These are phyloP conservation scores for Excoecaria cochinchinensis DNA, from an alignment of 345 rosid species.

Conservation along the genomic window DNA sequence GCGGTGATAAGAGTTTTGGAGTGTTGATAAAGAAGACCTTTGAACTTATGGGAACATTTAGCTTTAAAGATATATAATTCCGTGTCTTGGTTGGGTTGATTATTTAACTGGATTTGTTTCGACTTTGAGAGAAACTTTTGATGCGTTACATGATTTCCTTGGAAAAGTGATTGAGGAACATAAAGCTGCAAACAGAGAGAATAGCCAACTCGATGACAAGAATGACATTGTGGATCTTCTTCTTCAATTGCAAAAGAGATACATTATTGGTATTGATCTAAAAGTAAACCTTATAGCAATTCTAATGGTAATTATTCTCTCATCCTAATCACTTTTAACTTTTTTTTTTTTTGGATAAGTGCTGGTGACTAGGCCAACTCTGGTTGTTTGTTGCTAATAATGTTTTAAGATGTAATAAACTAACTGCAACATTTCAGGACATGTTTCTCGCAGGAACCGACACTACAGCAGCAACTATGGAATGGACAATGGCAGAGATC, in stretches of 20 bases:
- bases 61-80: slow-evolving; percentile 16
- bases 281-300: slow-evolving; percentile 22
- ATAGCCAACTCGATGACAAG: neutral
- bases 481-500: slow-evolving; percentile 33
- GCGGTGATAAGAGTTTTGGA: slow-evolving; percentile 15
- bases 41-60: slow-evolving; percentile 7
- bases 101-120: slow-evolving; percentile 10
- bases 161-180: slow-evolving; percentile 28
- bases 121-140: neutral
- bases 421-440: slow-evolving; percentile 18
- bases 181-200: neutral
- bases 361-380: too few relatives aligned
- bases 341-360: too few relatives aligned
- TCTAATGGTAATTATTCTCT: slow-evolving; percentile 4
- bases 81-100: slow-evolving; percentile 21
- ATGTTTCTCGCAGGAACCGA: slow-evolving; percentile 33
- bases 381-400: too few relatives aligned
- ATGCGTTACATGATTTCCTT: slow-evolving; percentile 9
- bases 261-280: slow-evolving; percentile 9
- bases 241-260: slow-evolving; percentile 7
- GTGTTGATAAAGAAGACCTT: neutral
- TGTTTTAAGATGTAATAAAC: too few relatives aligned
- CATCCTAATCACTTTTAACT: neutral
- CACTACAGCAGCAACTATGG: slow-evolving; percentile 24
- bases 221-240: slow-evolving; percentile 20